Evolutionary conservation across 345 rosid species (phyloP).

Genomic region (Acer yangbiense): DNA sequence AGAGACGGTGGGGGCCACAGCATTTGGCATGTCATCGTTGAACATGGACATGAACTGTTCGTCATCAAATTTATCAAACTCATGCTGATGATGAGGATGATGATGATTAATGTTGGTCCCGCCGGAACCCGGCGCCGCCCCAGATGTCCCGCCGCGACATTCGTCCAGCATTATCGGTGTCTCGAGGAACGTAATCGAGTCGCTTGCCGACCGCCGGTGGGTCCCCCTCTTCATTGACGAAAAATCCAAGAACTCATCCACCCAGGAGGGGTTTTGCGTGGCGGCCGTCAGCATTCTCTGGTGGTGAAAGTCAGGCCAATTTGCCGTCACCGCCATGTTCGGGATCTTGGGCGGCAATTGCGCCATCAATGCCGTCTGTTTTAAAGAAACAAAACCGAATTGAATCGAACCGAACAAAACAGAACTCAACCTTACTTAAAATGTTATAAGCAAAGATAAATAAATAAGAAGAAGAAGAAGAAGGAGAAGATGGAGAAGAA

Average conservation of each 20-base stretch:
- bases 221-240: slow-evolving; percentile 56
- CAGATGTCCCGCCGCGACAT: slow-evolving; percentile 11
- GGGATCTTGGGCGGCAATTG: slow-evolving; percentile 97
- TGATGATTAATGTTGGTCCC: neutral
- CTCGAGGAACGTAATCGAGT: slow-evolving; percentile 70
- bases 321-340: slow-evolving; percentile 53
- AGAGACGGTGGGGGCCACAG: slow-evolving; percentile 41
- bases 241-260: slow-evolving; percentile 88
- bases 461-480: slow-evolving; percentile 10
- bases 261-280: slow-evolving; percentile 64
- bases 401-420: too few relatives aligned
- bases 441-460: too few relatives aligned
- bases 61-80: slow-evolving; percentile 70
- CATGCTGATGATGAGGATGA: slow-evolving; percentile 9
- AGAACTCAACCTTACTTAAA: too few relatives aligned
- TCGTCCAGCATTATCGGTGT: slow-evolving; percentile 29
- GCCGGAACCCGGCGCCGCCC: slow-evolving; percentile 7
- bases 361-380: slow-evolving; percentile 45
- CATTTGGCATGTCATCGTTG: slow-evolving; percentile 57
- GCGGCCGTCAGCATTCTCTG: slow-evolving; percentile 41
- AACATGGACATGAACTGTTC: slow-evolving; percentile 89
- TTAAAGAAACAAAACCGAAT: neutral
- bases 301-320: slow-evolving; percentile 74
- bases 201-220: slow-evolving; percentile 84
- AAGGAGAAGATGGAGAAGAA: neutral